Percentiles rank a stretch among this genome's conserved stretches.
Evolutionary conservation across 176 grass and related monocot species (phyloP).

Genomic region (Hsuehochloa calcarea): DNA sequence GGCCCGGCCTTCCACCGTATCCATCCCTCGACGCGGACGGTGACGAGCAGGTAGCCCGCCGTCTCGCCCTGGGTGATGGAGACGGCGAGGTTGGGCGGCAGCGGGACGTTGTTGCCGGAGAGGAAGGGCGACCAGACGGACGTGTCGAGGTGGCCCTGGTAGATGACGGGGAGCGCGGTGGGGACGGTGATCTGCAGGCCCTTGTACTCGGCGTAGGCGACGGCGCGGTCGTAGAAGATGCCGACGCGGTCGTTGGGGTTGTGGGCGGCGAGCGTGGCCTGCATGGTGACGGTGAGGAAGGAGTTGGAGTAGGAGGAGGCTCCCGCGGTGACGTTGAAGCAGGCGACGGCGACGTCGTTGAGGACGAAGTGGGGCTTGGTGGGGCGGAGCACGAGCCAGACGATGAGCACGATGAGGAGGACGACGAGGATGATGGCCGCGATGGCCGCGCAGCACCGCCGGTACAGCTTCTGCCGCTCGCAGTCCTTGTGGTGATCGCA

Average conservation of each 20-base stretch:
- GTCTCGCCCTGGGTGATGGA: constrained; percentile 53
- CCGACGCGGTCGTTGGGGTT: constrained; percentile 67
- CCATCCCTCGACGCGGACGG: constrained; percentile 50
- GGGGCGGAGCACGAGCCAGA: constrained; percentile 68
- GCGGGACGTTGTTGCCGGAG: constrained; percentile 43
- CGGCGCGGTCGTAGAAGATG: constrained; percentile 76
- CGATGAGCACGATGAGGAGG: constrained; percentile 49
- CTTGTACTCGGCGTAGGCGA: constrained; percentile 60
- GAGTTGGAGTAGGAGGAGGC: background rate
- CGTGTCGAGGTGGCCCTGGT: constrained; percentile 62
- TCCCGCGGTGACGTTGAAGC: constrained; percentile 52
- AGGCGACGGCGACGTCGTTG: constrained; percentile 51
- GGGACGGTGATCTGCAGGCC: constrained; percentile 56
- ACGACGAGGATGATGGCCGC: constrained; percentile 16
- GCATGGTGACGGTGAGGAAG: constrained; percentile 51
- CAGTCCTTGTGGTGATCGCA: constrained; percentile 57
- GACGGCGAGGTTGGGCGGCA: constrained; percentile 36
- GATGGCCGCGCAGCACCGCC: constrained; percentile 7
- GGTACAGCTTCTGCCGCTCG: constrained; percentile 30
- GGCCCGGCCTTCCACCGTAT: constrained; percentile 61
- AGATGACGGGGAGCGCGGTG: constrained; percentile 50
- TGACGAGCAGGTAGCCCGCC: constrained; percentile 61
- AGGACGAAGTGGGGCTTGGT: constrained; percentile 68
- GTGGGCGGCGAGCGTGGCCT: constrained; percentile 50
- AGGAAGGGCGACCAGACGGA: constrained; percentile 70